These are phyloP conservation scores for Speleostelium caveatum DNA, from an alignment of 78 protist species.

Conservation along the genomic window DNA sequence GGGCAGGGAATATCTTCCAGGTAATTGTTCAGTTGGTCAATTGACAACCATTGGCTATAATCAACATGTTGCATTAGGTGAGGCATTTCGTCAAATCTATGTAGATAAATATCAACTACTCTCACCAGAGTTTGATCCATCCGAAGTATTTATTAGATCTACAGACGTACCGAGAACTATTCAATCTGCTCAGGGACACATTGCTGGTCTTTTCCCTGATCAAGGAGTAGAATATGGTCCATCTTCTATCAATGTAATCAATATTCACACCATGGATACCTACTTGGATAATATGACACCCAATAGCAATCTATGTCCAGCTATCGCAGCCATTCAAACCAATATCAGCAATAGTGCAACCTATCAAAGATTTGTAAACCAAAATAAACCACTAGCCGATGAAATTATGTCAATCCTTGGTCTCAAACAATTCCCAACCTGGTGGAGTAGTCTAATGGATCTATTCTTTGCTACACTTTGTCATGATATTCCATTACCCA, in stretches of 20 bases:
- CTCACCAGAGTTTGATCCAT: not conserved
- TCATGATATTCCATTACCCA: constrained; percentile 46
- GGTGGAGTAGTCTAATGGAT: constrained; percentile 46
- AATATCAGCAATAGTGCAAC: not conserved
- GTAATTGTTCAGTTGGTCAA: constrained; percentile 78
- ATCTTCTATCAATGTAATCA: not conserved
- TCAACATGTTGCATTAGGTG: constrained; percentile 54
- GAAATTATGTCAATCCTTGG: constrained; percentile 13
- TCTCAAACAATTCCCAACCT: constrained; percentile 27
- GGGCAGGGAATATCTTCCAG: constrained; percentile 44
- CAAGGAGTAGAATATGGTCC: not conserved
- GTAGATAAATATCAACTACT: constrained; percentile 44
- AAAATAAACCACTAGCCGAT: not conserved
- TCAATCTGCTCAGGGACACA: constrained; percentile 68
- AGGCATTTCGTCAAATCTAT: constrained; percentile 32
- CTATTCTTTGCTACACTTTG: constrained; percentile 57
- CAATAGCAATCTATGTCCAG: constrained; percentile 12
- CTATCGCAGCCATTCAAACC: not conserved
- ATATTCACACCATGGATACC: constrained; percentile 46
- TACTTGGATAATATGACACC: constrained; percentile 40
- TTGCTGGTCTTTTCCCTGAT: constrained; percentile 53
- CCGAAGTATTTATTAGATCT: constrained; percentile 49
- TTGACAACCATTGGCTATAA: constrained; percentile 40
- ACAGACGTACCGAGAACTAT: constrained; percentile 76
- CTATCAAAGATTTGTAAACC: not conserved